Base-by-base conservation (phyloP, 148 eudicot species). In the Heliosperma pusillum region DNA sequence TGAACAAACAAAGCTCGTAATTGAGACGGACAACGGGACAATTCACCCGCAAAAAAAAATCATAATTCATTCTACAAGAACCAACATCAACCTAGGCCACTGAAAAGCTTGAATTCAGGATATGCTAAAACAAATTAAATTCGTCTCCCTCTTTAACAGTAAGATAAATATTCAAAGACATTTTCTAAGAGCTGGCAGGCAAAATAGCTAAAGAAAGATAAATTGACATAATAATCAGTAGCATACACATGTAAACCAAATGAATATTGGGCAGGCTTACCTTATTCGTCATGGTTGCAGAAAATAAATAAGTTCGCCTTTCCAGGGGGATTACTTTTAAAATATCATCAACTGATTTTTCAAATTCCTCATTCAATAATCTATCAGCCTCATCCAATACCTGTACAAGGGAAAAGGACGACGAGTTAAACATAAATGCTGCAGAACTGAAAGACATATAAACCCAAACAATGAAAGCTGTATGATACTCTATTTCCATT, bases 341-440 rank as follows among this genome's bases (percentile, higher is more conserved):
- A 71, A 94, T 78, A 33, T 87, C 89, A 85, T 94, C 90, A 74
- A 94, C 78, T 70, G 91, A 76, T 81, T 91, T 88, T 84, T 90
- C 92, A 72, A 94, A 94, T 73, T 91, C 98, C 55, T 87, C 93
- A 81, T 91, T 91, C 70, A 94, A 80, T 83, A 94, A 78, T 79
- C 91, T 85, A 83, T 94, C 98, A 42, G 98, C 98, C 82, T 94
- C 98, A 85, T 94, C 98, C 56, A 94, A 67, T 30, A 94, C 97
- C 98, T 94, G 82, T 45, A 80, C 27, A 33, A 55, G 33, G 74
- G 19, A 44, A 13, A 71, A 57, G 59, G 7, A 29, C 20, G 45
- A 58, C 17, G 9, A 56, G 44, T 40, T 11, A 20, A 70, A 45
- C 26, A 30, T 33, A 70, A 40, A 71, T 33, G 29, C 17, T 15